These are phyloP conservation scores for Bolboschoenoplectus hybrid DNA, from an alignment of 202 grass and related monocot species.

Conservation along the genomic window DNA sequence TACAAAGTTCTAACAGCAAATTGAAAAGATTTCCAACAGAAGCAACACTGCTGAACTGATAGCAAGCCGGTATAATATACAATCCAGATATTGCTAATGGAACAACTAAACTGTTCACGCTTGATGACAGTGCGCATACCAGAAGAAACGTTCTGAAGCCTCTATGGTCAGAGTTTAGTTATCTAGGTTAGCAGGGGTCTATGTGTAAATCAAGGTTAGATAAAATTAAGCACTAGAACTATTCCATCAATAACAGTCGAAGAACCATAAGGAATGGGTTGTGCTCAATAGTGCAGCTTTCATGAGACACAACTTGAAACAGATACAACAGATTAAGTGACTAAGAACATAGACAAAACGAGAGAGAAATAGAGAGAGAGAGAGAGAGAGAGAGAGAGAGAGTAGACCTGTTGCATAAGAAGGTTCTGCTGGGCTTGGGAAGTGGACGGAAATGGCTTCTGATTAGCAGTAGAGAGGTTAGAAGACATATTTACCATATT, in stretches of 20 bases:
- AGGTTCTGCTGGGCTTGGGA: conserved; percentile 67
- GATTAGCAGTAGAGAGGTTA: conserved; percentile 61
- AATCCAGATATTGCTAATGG: conserved; percentile 12
- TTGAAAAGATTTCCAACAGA: conserved; percentile 20
- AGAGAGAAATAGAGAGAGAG: conserved; percentile 31
- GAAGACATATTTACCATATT: conserved; percentile 41
- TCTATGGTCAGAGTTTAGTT: conserved; percentile 4
- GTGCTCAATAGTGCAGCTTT: neutral
- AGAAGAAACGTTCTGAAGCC: neutral
- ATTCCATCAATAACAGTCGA: neutral
- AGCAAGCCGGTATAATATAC: neutral
- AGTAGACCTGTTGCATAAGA: conserved; percentile 81
- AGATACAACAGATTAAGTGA: neutral
- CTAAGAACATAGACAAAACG: neutral
- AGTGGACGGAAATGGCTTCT: conserved; percentile 63
- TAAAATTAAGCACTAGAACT: conserved; percentile 9
- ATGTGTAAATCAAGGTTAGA: conserved; percentile 1
- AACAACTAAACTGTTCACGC: neutral
- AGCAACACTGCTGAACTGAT: neutral
- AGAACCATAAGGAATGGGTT: conserved; percentile 1
- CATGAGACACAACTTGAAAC: neutral
- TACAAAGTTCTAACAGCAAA: conserved; percentile 23
- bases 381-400: conserved; percentile 23
- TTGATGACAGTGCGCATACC: neutral
- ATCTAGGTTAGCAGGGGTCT: neutral